Evolutionary conservation across 2,329 filamentous ascomycete species (phyloP), one percentile per base, ranked within the genome.

Genomic region (Botryosphaeria dothidea): DNA sequence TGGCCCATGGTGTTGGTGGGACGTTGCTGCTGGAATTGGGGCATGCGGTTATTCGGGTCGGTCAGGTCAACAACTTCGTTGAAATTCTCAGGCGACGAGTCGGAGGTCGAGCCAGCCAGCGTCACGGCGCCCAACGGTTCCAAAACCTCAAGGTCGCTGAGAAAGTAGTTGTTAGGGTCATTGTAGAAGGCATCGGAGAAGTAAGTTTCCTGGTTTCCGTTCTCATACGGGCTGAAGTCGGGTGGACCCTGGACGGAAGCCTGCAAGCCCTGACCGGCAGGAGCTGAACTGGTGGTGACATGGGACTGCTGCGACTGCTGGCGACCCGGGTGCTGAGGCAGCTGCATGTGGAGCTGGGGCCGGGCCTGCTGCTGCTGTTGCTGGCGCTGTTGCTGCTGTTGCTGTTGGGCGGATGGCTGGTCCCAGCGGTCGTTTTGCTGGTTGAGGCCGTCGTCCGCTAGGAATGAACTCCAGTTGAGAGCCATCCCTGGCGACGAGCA

Each of bases 381-480:
- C 15, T 64, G 57, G 2, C 11, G n/a, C 1, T 17, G 45, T 29
- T 51, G 21, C 3, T 38, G 61, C 25, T 27, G 46, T 7, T 45
- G 57, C 23, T 27, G 58, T 25, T 62, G 49, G n/a, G 49, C 29
- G 15, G 49, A 52, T 29, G 52, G 63, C n/a, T 49, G 56, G 27
- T 60, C 45, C 75, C 76, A 78, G 74, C 74, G 74, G 64, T 77
- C 75, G 71, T 74, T 70, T 66, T 74, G 72, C 69, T 76, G 69
- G 68, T 73, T 74, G 70, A 77, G 70, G 66, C 69, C 70, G 65
- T 77, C 75, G 68, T 74, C 70, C 70, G 71, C 71, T 69, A 77
- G 73, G 69, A 76, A 77, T 68, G 71, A 70, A 69, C 75, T 72
- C 76, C 76, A 78, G 72, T 78, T 75, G 73, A 76, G 71, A 68